A percentile compares a stretch with the other conserved stretches of the same genome.
Conservation (phyloP, 2,329 filamentous ascomycete genomes). For the Paraconiothyrium sp. region DNA sequence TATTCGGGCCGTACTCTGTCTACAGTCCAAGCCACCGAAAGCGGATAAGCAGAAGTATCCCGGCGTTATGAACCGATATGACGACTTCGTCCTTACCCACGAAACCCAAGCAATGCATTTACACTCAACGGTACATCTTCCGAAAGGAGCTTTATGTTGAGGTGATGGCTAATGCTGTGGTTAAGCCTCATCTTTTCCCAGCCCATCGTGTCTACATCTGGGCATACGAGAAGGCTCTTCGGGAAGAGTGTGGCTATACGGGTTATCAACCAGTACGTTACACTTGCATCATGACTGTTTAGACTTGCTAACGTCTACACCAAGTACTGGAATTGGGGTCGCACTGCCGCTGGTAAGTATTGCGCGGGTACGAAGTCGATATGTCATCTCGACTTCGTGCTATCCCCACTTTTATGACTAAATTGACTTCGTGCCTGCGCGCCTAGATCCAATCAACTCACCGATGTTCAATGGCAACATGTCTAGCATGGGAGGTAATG, state of each 20-base stretch:
- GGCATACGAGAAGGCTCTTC: slow-evolving; percentile 50
- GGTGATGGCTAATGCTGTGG: neutral
- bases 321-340: slow-evolving; percentile 35
- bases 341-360: slow-evolving; percentile 20
- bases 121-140: slow-evolving; percentile 31
- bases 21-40: slow-evolving; percentile 34
- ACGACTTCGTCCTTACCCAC: slow-evolving; percentile 37
- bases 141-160: slow-evolving; percentile 29
- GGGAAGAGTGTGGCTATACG: slow-evolving; percentile 50
- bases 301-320: neutral
- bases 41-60: slow-evolving; percentile 27
- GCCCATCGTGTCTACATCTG: slow-evolving; percentile 52
- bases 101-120: slow-evolving; percentile 33
- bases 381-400: too few species aligned
- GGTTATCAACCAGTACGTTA: slow-evolving; percentile 43
- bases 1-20: slow-evolving; percentile 33
- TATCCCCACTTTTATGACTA: too few species aligned
- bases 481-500: slow-evolving; percentile 58
- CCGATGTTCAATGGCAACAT: slow-evolving; percentile 65
- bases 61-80: slow-evolving; percentile 31
- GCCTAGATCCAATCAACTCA: slow-evolving; percentile 45
- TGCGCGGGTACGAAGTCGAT: too few species aligned
- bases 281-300: neutral
- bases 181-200: slow-evolving; percentile 34
- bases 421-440: too few species aligned